These are phyloP conservation scores for Puccinia coronata DNA, from an alignment of 1,284 basidiomycete species.

Conservation along the genomic window DNA sequence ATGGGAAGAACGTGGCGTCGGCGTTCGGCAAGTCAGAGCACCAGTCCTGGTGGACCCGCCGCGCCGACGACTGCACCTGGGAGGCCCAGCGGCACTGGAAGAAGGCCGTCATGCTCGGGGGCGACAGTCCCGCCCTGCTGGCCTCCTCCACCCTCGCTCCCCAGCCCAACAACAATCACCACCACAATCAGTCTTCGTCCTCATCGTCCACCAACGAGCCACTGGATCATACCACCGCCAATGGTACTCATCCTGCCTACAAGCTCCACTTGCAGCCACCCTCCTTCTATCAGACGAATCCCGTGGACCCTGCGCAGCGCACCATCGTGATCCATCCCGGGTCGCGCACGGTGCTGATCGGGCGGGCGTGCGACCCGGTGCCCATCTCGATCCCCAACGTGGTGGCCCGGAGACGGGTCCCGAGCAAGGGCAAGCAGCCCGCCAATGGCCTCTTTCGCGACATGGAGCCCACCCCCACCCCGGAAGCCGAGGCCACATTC, in stretches of 20 bases:
- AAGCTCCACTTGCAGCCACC: no score
- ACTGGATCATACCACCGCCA: background rate
- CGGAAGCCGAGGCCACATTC: slow-evolving; percentile 63
- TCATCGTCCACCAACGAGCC: background rate
- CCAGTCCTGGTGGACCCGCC: slow-evolving; percentile 50
- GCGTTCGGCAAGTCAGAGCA: slow-evolving; percentile 49
- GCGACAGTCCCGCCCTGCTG: slow-evolving; percentile 26
- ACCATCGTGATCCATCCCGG: slow-evolving; percentile 89
- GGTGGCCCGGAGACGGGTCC: slow-evolving; percentile 64
- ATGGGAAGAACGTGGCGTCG: slow-evolving; percentile 50
- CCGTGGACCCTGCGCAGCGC: slow-evolving; percentile 49
- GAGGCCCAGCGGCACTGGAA: slow-evolving; percentile 49
- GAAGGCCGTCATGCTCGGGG: slow-evolving; percentile 49
- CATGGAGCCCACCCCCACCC: slow-evolving; percentile 10
- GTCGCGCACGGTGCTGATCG: slow-evolving; percentile 80
- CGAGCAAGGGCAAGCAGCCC: background rate
- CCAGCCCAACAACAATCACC: background rate
- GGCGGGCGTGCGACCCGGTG: slow-evolving; percentile 81
- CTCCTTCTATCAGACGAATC: no score
- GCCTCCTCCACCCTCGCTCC: background rate
- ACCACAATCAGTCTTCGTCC: background rate
- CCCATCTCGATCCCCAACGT: slow-evolving; percentile 75
- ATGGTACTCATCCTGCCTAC: background rate
- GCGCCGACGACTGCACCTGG: slow-evolving; percentile 45
- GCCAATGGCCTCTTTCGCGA: slow-evolving; percentile 22